Base-by-base conservation (phyloP, 148 eudicot species). In the Bassia scoparia region DNA sequence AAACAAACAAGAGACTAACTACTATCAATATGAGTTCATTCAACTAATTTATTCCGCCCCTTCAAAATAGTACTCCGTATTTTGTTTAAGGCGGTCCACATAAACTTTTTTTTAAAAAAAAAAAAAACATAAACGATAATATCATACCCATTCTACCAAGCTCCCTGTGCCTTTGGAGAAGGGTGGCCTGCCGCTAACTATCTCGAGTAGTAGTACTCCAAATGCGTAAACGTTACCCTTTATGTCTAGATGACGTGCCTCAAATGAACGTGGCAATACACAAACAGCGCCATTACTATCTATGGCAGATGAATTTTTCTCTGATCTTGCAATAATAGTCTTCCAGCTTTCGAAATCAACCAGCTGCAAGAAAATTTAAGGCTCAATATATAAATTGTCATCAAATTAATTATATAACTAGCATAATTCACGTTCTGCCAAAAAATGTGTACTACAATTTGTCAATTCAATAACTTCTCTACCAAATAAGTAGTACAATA, bases 321-420 rank as follows among this genome's bases (percentile, higher is more conserved):
- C 91, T 23, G 97, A 89, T 83, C 97, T 88, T 34, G 96, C 86
- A 38, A 87, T 79, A 59, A 96, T 83, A 1, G 89, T 82, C 76
- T 90, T 96, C 99, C 99, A 96, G 82, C 97, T 87, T 75, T 92
- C 99, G 81, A 96, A 96, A 87, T 96, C 97, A 76, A 92, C 97
- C 78, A 96, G 82, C 99, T 92, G 82, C 69, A 82, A 34, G n/a
- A 76, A 46, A 67, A n/a, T 11, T n/a, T 46, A 68, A 0, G 15
- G 17, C 64, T 38, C 3, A 59, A 26, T 48, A 16, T 17, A 3
- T 66, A n/a, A n/a, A n/a, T n/a, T n/a, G n/a, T n/a, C n/a, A n/a
- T n/a, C n/a, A n/a, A n/a, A n/a, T n/a, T n/a, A n/a, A n/a, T n/a
- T n/a, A n/a, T n/a, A n/a, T n/a, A n/a, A n/a, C n/a, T n/a, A n/a